A percentile compares a stretch with the other conserved stretches of the same genome.
phyloP scores from a whole-genome alignment of 495 filamentous ascomycete species.

The Penicillium waksmanii region DNA sequence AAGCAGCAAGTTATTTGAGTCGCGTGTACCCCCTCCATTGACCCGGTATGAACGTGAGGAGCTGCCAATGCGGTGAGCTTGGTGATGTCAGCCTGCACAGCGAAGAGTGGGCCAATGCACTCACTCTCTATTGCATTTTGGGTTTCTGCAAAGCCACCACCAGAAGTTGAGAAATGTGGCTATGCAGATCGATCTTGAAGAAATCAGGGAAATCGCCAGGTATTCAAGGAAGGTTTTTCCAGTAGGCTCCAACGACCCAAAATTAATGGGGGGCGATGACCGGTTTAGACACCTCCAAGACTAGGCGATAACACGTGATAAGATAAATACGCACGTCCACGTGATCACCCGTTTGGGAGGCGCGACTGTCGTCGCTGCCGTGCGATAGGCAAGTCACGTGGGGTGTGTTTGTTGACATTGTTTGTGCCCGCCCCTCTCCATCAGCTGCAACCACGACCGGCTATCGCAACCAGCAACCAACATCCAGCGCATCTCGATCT shows the following conservation, averaged over 20 bases:
- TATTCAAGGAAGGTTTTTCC: neutral
- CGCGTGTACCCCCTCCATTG: slow-evolving; percentile 9
- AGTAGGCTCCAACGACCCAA: neutral
- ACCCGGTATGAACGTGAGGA: slow-evolving; percentile 8
- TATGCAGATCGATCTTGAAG: neutral
- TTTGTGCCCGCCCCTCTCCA: slow-evolving; percentile 27
- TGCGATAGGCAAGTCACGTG: neutral
- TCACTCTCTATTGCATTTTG: slow-evolving; percentile 11
- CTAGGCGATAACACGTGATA: neutral
- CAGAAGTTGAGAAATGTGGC: neutral
- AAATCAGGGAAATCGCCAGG: neutral
- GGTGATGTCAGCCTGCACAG: slow-evolving; percentile 34
- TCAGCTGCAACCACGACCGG: slow-evolving; percentile 20
- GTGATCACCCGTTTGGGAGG: slow-evolving; percentile 14
- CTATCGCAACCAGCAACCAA: slow-evolving; percentile 1
- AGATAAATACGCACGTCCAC: slow-evolving; percentile 1
- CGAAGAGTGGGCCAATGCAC: slow-evolving; percentile 29
- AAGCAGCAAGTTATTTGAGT: slow-evolving; percentile 1
- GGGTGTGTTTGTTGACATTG: slow-evolving; percentile 46
- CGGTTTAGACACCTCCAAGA: slow-evolving; percentile 8
- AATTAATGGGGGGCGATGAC: neutral
- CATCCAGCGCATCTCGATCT: slow-evolving; percentile 16
- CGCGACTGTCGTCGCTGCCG: slow-evolving; percentile 13
- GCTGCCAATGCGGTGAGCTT: slow-evolving; percentile 26
- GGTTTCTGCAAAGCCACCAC: neutral